A percentile compares a stretch with the other conserved stretches of the same genome.
Conservation (phyloP, 371 early-diverging fungal species). For the Smittium mucronatum region DNA sequence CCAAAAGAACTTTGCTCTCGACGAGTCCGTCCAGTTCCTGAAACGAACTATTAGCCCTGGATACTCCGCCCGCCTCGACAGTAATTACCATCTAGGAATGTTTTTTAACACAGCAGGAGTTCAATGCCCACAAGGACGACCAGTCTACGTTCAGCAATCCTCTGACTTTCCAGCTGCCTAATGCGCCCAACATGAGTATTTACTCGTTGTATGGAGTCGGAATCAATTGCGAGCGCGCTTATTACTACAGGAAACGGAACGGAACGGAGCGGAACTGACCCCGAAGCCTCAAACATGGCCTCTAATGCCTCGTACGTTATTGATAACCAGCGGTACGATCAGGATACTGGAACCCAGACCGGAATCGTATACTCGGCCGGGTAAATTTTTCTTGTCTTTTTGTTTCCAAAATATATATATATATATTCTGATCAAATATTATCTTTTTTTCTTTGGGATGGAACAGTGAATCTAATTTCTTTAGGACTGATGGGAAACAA, state of each 20-base stretch:
- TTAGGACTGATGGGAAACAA: conserved; percentile 84
- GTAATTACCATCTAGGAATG: conserved; percentile 54
- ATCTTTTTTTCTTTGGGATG: conserved; percentile 43
- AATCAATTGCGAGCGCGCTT: conserved; percentile 64
- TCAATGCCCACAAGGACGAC: conserved; percentile 38
- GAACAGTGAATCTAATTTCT: conserved; percentile 81
- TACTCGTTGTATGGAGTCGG: conserved; percentile 77
- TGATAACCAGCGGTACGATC: background rate
- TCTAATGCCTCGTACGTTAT: background rate
- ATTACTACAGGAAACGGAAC: conserved; percentile 40
- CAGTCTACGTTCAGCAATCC: conserved; percentile 77
- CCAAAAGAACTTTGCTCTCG: conserved; percentile 39
- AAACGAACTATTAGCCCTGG: conserved; percentile 36
- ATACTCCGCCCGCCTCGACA: conserved; percentile 37
- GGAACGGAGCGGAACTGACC: conserved; percentile 8
- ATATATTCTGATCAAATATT: background rate
- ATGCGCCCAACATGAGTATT: conserved; percentile 64
- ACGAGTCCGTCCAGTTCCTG: conserved; percentile 40
- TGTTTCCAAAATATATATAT: background rate
- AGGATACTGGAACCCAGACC: background rate
- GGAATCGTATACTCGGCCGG: background rate
- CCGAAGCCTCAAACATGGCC: background rate
- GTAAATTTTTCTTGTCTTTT: background rate
- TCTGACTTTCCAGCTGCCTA: conserved; percentile 64
- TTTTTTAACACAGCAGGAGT: conserved; percentile 39